A percentile compares a stretch with the other conserved stretches of the same genome.
Evolutionary conservation across 2,329 filamentous ascomycete genomes (phyloP).

Genomic region (Pezicula carpinea): DNA sequence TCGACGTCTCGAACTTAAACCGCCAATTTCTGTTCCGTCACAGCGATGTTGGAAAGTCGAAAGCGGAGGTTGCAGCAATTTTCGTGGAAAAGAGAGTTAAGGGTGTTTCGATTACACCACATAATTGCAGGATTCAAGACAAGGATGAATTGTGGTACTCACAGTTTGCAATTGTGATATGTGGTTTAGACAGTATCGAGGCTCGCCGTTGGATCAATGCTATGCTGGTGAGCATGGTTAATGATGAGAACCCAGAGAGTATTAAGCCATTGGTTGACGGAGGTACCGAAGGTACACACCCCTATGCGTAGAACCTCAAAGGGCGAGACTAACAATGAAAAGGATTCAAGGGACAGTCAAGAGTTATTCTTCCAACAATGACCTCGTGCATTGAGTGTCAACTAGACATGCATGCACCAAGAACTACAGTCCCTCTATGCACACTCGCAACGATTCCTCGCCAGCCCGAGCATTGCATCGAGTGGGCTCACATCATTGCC

Average conservation of each 20-base stretch:
- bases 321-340: background rate
- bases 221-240: constrained; percentile 85
- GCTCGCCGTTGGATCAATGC: constrained; percentile 98
- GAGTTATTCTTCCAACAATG: constrained; percentile 86
- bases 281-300: constrained; percentile 71
- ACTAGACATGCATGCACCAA: constrained; percentile 96
- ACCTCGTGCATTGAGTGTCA: constrained; percentile 98
- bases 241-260: constrained; percentile 74
- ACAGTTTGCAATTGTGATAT: constrained; percentile 92
- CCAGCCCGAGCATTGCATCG: constrained; percentile 95
- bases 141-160: constrained; percentile 96
- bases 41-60: constrained; percentile 85
- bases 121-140: constrained; percentile 94
- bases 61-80: constrained; percentile 85
- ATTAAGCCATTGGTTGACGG: constrained; percentile 95
- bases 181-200: constrained; percentile 94
- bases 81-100: constrained; percentile 89
- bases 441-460: constrained; percentile 94
- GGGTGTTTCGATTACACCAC: constrained; percentile 87
- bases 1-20: constrained; percentile 97
- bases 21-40: constrained; percentile 94
- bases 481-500: constrained; percentile 98
- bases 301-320: background rate
- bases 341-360: constrained; percentile 94
- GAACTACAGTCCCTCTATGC: constrained; percentile 92